phyloP scores from a whole-genome alignment of 2,329 filamentous ascomycete genomes.

The Akanthomyces lecanii region DNA sequence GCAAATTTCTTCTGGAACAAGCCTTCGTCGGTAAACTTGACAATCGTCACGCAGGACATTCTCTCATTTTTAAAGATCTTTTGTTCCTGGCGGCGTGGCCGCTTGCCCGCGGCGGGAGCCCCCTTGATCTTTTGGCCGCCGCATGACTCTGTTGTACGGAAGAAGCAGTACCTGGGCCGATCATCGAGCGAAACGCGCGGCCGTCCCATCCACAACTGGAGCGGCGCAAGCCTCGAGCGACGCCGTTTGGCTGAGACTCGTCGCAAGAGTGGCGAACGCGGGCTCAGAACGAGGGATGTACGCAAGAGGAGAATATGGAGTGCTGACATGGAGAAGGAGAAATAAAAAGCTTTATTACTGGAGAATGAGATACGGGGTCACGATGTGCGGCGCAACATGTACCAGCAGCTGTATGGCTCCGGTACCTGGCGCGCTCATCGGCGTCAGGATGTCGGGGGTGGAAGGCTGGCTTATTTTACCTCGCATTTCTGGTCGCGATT shows the following conservation, averaged over 20 bases:
- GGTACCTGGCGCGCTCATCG: not conserved
- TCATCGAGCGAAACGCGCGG: slow-evolving; percentile 11
- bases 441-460: not conserved
- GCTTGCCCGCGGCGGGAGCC: not conserved
- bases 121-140: not conserved
- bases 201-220: slow-evolving; percentile 11
- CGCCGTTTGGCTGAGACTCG: not conserved
- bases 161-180: not conserved
- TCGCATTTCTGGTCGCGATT: not conserved
- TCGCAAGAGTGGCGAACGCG: slow-evolving; percentile 9
- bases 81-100: not conserved
- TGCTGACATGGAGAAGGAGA: not conserved
- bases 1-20: not conserved
- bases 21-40: not conserved
- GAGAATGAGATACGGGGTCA: not conserved
- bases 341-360: not conserved
- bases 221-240: slow-evolving; percentile 8
- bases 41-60: not conserved
- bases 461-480: not conserved
- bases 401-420: not conserved
- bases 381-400: not conserved
- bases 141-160: slow-evolving; percentile 4
- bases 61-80: not conserved
- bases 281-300: not conserved
- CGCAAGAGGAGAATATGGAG: not conserved